phyloP scores from a whole-genome alignment of 2,329 filamentous ascomycete genomes.

The Epichloe amarillans region DNA sequence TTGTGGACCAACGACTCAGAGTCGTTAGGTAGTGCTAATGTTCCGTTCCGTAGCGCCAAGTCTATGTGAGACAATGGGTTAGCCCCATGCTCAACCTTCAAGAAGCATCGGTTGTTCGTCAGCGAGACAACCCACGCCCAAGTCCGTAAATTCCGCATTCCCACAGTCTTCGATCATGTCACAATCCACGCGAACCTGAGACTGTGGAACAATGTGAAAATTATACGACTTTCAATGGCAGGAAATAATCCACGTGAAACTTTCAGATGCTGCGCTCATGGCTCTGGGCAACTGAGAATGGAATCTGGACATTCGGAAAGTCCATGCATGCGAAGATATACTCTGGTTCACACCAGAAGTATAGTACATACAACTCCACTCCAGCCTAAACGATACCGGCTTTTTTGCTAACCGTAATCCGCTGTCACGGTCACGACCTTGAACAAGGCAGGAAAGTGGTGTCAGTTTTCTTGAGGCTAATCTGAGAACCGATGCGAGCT shows the following conservation, averaged over 20 bases:
- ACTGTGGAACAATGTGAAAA: no score
- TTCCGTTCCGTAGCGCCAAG: no score
- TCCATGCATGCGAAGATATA: no score
- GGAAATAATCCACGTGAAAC: no score
- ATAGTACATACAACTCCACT: no score
- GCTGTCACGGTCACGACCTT: not conserved
- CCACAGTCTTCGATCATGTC: not conserved
- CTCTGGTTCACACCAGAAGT: no score
- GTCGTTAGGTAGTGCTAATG: no score
- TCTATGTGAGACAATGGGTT: not conserved
- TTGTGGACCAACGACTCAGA: no score
- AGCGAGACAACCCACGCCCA: not conserved
- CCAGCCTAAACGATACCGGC: not conserved
- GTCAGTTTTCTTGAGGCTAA: not conserved
- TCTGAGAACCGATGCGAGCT: not conserved
- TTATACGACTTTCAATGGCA: no score
- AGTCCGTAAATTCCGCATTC: not conserved
- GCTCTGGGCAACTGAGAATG: no score
- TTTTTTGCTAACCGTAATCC: not conserved
- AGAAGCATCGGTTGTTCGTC: not conserved
- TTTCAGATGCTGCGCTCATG: no score
- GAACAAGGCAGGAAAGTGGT: not conserved
- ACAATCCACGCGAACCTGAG: not conserved
- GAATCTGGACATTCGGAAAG: no score
- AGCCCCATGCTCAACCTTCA: not conserved